These are phyloP conservation scores for Elaeis oleifera DNA, from an alignment of 202 grass and related monocot genomes.

Conservation along the genomic window DNA sequence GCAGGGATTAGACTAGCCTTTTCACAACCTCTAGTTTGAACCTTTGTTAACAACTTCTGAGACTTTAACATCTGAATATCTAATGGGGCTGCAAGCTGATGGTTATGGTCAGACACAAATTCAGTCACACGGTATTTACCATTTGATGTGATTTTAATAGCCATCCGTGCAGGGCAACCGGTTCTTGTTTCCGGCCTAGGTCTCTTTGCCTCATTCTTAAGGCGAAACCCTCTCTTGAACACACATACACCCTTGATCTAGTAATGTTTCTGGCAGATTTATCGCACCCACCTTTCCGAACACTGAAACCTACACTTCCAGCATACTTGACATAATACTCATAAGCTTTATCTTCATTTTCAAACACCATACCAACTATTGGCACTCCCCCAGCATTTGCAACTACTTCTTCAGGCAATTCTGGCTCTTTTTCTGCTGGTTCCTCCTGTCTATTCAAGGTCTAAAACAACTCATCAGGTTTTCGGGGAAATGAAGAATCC, in stretches of 20 bases:
- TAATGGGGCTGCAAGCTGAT: constrained; percentile 78
- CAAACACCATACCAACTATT: constrained; percentile 80
- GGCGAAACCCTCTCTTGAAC: constrained; percentile 70
- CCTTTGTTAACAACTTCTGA: constrained; percentile 36
- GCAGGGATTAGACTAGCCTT: constrained; percentile 52
- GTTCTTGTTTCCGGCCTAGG: constrained; percentile 53
- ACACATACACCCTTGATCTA: constrained; percentile 66
- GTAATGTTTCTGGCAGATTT: constrained; percentile 68
- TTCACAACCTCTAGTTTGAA: constrained; percentile 36
- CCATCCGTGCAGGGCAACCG: constrained; percentile 70
- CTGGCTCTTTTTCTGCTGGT: constrained; percentile 48
- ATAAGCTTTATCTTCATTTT: constrained; percentile 77
- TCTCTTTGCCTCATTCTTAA: constrained; percentile 63
- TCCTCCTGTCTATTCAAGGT: constrained; percentile 46
- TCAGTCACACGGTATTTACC: constrained; percentile 72
- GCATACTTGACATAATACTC: constrained; percentile 84
- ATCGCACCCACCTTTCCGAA: constrained; percentile 77
- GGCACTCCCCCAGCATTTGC: constrained; percentile 69
- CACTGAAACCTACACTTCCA: constrained; percentile 65
- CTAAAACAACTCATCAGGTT: constrained; percentile 26
- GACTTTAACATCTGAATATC: constrained; percentile 84
- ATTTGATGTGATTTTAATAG: constrained; percentile 46
- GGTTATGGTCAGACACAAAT: constrained; percentile 81
- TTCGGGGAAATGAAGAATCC: not conserved
- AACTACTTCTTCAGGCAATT: constrained; percentile 53